Base-by-base conservation (phyloP, 345 rosid species). In the Bruguiera gymnorhiza region DNA sequence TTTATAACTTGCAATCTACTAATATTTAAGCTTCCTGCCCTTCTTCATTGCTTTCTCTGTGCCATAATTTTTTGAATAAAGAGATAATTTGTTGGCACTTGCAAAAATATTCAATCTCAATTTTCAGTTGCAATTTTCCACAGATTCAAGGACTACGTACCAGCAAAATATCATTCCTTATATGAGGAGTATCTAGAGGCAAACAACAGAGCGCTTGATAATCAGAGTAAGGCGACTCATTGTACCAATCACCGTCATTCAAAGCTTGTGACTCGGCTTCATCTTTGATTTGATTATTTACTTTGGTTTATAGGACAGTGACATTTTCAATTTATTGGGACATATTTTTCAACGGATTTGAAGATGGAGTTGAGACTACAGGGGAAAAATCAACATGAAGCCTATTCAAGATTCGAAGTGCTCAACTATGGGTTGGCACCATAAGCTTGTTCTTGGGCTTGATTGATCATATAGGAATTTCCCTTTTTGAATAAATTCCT, bases 141-240 rank as follows among this genome's bases (percentile, higher is more conserved):
- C 91, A 88, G 98, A 74, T 91, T 94, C 87, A 91, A 82, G 80
- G 97, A 89, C 76, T 89, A 72, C 68, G 86, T 94, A 70, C 98
- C 98, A 16, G 72, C 75, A 36, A 91, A 85, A 76, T 77, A 86
- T 78, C 94, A 58, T 43, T 72, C 82, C 69, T 78, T 84, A 60
- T 95, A 90, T 43, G 97, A 95, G 79, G 82, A 86, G 68, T 89
- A 87, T 80, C 76, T 86, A 24, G 76, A 75, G 76, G 81, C 73
- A 67, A 82, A 80, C 30, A 75, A 62, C 69, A 80, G 72, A 69
- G 73, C 57, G 51, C 61, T 66, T 29, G 31, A 58, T 53, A 56
- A 68, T 50, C 73, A 61, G 68, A 64, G 81, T 73, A 73, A 79
- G 78, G 46, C 62, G 57, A 39, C 37, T 27, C 62, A 68, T 62